Base-by-base conservation (phyloP, 345 rosid genomes). In the Kernera saxatilis region DNA sequence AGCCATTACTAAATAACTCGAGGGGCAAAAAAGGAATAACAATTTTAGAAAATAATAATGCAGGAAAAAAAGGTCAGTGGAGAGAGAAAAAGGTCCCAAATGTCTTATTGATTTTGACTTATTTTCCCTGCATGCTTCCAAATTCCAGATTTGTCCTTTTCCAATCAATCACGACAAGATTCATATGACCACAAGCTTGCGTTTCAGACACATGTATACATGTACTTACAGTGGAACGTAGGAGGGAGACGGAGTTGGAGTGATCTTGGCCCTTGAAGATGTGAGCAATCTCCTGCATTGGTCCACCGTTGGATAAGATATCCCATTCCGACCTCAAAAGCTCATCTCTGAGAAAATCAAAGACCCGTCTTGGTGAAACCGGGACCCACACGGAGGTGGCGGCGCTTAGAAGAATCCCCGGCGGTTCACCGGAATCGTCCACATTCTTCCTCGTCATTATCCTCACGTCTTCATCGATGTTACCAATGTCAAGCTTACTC, bases 331-430 rank as follows among this genome's bases (percentile, higher is more conserved):
- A 88, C 68, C 98, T 72, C 27, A 87, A 78, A 50, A 91, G 87
- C 73, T 87, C 98, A 60, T 90, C 90, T 3, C 97, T 82, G 1
- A 93, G 89, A 61, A 89, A 91, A 81, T 91, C 87, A n/a, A 91
- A 93, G 36, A 93, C 88, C 29, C 83, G 72, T 63, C 86, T 91
- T 0, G 93, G 88, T 6, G 95, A 72, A 27, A 46, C 66, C 0
- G 90, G 96, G 25, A 93, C 78, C 98, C 97, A 93, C 4, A 93
- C 96, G 0, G 98, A 93, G 18, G 98, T 89, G 17, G 97, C 94
- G 0, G 98, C 96, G 67, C 98, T 91, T 53, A 93, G 54, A 1
- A 93, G 96, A 25, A 91, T 80, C 8, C 98, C 98, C 8, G 97
- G 93, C 18, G 98, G 98, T 88, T 93, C 98, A 9, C 98, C 96